Base-by-base conservation (phyloP, 495 filamentous ascomycete species). In the Annulohypoxylon moriforme region DNA sequence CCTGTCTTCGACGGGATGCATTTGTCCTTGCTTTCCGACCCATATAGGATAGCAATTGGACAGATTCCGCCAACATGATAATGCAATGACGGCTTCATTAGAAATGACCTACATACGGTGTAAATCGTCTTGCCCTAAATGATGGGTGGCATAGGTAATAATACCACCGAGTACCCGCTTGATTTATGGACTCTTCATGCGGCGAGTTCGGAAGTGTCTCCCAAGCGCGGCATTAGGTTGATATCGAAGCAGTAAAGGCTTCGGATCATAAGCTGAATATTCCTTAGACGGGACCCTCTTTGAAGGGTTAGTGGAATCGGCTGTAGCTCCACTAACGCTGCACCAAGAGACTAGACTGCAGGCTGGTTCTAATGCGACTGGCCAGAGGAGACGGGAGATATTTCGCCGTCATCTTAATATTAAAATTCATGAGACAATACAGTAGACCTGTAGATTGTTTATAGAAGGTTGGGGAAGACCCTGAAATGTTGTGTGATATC, bases 401-500 rank as follows among this genome's bases (percentile, higher is more conserved):
- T 73, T 66, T 69, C 71, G 61, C 71, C 71, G 66, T 69, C 38
- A 63, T 57, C 33, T 56, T 62, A 57, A 73, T 73, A 73, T 69
- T 66, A 59, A 69, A 65, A 47, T 58, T 59, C 52, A 53, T 61
- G 70, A 66, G 65, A 55, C 46, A 14, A 52, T 65, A 69, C 42
- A 27, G 44, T 65, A 69, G 46, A 65, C 68, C 42, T 20, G 44
- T 65, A 69, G 46, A 65, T 73, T 68, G 40, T 2, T 4, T 18
- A 64, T 42, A 61, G n/a, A n/a, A 52, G 56, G 60, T 69, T 46
- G 46, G 65, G 60, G 60, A 40, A 66, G 61, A 63, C 60, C 71
- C 71, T 60, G 55, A 63, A 55, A 69, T 69, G 14, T 25, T 33
- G 29, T 55, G 47, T 42, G 36, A 60, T 67, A 53, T 67, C n/a